Evolutionary conservation across 1,139 yeast genomes (phyloP), one percentile per base, ranked within the genome.

Genomic region (Meyerozyma athensensis): DNA sequence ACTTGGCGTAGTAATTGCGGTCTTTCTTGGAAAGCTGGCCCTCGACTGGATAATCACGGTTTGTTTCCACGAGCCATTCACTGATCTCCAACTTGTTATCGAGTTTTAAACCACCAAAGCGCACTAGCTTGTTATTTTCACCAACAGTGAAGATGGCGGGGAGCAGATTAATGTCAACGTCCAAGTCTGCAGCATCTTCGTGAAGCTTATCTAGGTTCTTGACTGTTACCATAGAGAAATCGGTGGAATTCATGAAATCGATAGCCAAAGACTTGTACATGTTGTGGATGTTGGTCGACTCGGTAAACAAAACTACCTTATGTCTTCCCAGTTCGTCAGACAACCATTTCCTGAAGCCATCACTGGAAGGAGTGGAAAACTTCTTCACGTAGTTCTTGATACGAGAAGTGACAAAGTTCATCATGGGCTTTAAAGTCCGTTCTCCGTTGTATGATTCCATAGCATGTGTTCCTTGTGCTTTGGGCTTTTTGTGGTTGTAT

Each of bases 361-460:
- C 64, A 16, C 57, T 43, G 5, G 53, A 43, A 7, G 56, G 39
- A 36, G 45, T 48, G 30, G 53, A 63, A 33, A 81, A 56, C 50
- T 75, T 74, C 50, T 74, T 78, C 5, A 81, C 86, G 47, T 82
- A 81, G 54, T 85, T 86, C 55, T 86, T 84, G 41, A 90, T 68
- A 48, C 87, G 70, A 4, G 81, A 68, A 26, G 74, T 63, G 19
- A 79, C 70, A 50, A 74, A 79, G 33, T 75, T 72, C n/a, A 74
- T 66, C 46, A 90, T 69, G 2, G 81, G 67, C 38, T 73, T 72
- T 21, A 79, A 67, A 12, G 72, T 70, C 49, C 97, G 71, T 44
- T 77, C 82, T 4, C 96, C 96, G 23, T 59, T 63, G 54, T 84
- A 90, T 3, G 68, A 64, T 53, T 86, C 96, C 10, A 75, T 65